Evolutionary conservation across 208 protist genomes (phyloP).

Genomic region (Naegleria gruberi): DNA sequence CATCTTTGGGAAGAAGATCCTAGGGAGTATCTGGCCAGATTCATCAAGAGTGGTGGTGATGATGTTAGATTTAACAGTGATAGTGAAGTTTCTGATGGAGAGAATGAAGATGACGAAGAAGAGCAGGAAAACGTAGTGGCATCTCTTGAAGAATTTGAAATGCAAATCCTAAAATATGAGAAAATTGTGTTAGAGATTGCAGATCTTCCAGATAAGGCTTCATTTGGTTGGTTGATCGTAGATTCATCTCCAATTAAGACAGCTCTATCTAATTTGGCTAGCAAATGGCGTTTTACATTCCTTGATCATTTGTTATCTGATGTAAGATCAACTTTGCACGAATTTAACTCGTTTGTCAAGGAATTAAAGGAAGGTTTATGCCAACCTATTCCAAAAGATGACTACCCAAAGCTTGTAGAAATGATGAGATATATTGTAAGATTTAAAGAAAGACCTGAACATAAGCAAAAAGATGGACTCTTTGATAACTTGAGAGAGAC

Average conservation of each 20-base stretch:
- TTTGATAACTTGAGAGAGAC: conserved; percentile 48
- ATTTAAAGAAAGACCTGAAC: conserved; percentile 39
- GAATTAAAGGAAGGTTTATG: conserved; percentile 23
- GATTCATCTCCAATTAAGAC: conserved; percentile 50
- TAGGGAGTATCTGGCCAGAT: background rate
- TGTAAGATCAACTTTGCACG: conserved; percentile 13
- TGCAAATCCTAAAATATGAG: conserved; percentile 20
- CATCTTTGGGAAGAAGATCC: conserved; percentile 6
- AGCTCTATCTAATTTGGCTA: conserved; percentile 38
- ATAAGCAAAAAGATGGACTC: conserved; percentile 30
- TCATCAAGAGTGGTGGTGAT: background rate
- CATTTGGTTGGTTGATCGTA: conserved; percentile 47
- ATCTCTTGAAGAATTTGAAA: conserved; percentile 3
- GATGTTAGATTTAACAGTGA: background rate
- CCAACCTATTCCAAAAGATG: conserved; percentile 28
- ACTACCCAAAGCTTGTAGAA: conserved; percentile 41
- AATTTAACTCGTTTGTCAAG: conserved; percentile 26
- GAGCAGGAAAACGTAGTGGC: background rate
- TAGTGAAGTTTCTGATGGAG: background rate
- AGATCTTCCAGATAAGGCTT: conserved; percentile 32
- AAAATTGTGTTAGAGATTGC: background rate
- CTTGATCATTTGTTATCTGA: conserved; percentile 40
- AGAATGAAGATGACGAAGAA: background rate
- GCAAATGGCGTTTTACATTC: conserved; percentile 49
- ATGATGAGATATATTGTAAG: conserved; percentile 47